A percentile compares a stretch with the other conserved stretches of the same genome.
Conservation (phyloP, 768 basidiomycete genomes). For the Tephrocybe sp. region DNA sequence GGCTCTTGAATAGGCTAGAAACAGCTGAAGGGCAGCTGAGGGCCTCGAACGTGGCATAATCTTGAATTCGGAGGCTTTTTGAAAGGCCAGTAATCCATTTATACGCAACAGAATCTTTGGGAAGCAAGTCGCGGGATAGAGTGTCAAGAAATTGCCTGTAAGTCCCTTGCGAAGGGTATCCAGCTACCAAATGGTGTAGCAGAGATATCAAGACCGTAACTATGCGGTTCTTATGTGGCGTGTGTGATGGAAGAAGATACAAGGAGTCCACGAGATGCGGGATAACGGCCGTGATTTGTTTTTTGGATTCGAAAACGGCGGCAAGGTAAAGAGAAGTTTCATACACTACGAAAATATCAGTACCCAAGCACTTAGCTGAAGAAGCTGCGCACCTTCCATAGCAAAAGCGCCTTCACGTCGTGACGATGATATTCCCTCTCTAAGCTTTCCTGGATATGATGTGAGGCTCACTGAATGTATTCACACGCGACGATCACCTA, state of each 20-base stretch:
- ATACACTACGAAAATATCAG: constrained; percentile 46
- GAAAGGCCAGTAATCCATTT: constrained; percentile 56
- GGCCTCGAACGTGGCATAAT: constrained; percentile 51
- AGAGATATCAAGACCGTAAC: constrained; percentile 45
- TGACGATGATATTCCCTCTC: constrained; percentile 69
- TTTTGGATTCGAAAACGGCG: constrained; percentile 55
- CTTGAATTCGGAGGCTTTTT: constrained; percentile 46
- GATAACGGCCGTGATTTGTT: constrained; percentile 61
- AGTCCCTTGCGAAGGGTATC: constrained; percentile 63
- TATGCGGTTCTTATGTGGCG: constrained; percentile 21
- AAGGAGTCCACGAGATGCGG: constrained; percentile 54
- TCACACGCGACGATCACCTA: constrained; percentile 30
- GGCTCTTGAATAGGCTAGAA: constrained; percentile 16
- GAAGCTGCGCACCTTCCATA: constrained; percentile 52
- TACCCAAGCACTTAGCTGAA: neutral
- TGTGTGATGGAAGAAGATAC: constrained; percentile 31
- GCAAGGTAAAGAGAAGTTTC: constrained; percentile 71
- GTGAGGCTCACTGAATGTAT: constrained; percentile 1
- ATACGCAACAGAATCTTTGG: constrained; percentile 29
- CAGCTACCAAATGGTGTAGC: constrained; percentile 52
- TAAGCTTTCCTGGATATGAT: constrained; percentile 56
- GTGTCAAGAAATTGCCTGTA: constrained; percentile 46
- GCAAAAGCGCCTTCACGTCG: constrained; percentile 59
- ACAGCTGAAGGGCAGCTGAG: constrained; percentile 33
- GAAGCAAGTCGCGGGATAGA: constrained; percentile 38